A percentile compares a stretch with the other conserved stretches of the same genome.
Evolutionary conservation across 257 asterid genomes (phyloP).

Genomic region (Misopates orontium): DNA sequence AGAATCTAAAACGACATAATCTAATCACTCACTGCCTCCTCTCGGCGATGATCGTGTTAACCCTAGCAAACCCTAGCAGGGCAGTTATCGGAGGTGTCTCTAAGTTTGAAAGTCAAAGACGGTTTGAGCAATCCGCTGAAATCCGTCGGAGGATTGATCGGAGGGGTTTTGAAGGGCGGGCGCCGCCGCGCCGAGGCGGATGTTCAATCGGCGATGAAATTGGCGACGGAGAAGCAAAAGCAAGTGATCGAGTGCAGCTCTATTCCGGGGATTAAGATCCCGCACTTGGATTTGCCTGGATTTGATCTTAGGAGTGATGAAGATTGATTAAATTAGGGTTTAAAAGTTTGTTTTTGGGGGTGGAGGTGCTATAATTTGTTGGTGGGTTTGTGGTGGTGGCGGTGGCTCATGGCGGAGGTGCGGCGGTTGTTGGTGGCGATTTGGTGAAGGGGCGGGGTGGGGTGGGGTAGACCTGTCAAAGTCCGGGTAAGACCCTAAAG

Average conservation of each 20-base stretch:
- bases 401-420: too few species aligned
- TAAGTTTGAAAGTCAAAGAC: conserved; percentile 52
- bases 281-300: too few species aligned
- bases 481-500: too few species aligned
- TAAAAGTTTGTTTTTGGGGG: too few species aligned
- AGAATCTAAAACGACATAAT: conserved; percentile 59
- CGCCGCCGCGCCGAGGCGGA: not conserved
- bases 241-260: conserved; percentile 32
- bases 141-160: conserved; percentile 39
- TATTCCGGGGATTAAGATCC: conserved; percentile 48
- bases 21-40: conserved; percentile 67
- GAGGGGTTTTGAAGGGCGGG: conserved; percentile 27
- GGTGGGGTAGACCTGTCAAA: too few species aligned
- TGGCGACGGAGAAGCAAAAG: conserved; percentile 22
- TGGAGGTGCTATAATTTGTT: too few species aligned
- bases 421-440: too few species aligned
- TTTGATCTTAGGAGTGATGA: too few species aligned
- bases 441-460: too few species aligned
- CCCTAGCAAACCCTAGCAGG: conserved; percentile 69
- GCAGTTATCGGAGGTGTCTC: conserved; percentile 82
- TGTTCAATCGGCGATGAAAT: conserved; percentile 26
- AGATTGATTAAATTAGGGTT: too few species aligned
- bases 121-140: conserved; percentile 67
- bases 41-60: conserved; percentile 55
- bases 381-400: too few species aligned